Conservation (phyloP, 2,329 filamentous ascomycete genomes). For the Nothomitra cinnamomea region DNA sequence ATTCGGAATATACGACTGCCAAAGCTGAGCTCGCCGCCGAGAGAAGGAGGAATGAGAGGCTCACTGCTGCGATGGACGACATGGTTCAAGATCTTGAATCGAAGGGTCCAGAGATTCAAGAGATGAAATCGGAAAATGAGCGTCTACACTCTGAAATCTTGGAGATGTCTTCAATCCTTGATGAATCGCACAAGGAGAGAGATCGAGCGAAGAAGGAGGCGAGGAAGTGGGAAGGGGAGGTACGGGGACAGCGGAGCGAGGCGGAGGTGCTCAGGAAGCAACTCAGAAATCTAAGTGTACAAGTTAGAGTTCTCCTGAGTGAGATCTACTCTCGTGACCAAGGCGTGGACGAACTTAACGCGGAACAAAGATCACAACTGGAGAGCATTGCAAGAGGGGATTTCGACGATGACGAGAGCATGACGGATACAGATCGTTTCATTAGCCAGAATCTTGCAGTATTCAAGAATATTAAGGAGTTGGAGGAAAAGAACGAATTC, state of each 20-base stretch:
- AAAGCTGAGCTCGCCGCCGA: conserved; percentile 60
- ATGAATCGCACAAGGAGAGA: conserved; percentile 64
- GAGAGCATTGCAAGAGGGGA: conserved; percentile 65
- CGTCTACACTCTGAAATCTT: conserved; percentile 65
- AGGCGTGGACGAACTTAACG: conserved; percentile 52
- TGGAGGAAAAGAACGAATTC: conserved; percentile 78
- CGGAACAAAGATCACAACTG: conserved; percentile 57
- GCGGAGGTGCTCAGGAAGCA: conserved; percentile 68
- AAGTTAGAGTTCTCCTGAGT: conserved; percentile 79
- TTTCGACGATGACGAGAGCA: conserved; percentile 53
- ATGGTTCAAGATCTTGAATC: conserved; percentile 74
- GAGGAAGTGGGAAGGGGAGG: conserved; percentile 60
- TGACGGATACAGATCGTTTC: conserved; percentile 72
- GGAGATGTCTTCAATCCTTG: conserved; percentile 70
- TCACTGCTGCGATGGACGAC: conserved; percentile 64
- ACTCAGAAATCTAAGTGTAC: conserved; percentile 72
- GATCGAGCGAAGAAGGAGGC: conserved; percentile 63
- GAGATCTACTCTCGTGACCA: conserved; percentile 71
- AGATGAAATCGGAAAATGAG: conserved; percentile 65
- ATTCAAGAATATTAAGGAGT: conserved; percentile 68
- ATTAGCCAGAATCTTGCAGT: conserved; percentile 81
- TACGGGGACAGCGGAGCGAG: conserved; percentile 45
- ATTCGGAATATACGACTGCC: conserved; percentile 25
- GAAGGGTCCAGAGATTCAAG: conserved; percentile 74
- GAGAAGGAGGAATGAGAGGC: conserved; percentile 54